Base-by-base conservation (phyloP, 768 basidiomycete genomes). In the Xerocomellus amylosporus region DNA sequence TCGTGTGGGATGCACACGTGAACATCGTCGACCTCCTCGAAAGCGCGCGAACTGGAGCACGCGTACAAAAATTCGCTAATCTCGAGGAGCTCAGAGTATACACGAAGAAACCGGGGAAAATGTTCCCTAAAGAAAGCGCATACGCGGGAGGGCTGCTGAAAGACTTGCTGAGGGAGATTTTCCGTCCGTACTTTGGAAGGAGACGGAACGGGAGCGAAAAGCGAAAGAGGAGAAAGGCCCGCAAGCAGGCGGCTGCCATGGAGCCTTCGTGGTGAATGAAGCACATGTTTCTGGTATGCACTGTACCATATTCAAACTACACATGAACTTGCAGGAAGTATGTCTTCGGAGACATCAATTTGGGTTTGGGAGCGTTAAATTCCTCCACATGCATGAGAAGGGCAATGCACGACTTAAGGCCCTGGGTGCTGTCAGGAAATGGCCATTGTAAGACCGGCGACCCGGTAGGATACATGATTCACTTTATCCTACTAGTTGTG, bases 11-110 rank as follows among this genome's bases (percentile, higher is more conserved):
- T 15, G 59, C 66, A 7, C 60, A 73, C 31, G 71, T 75, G 24
- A 75, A 75, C 39, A 61, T 75, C 6, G 59, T 71, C 17, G 70
- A 75, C 41, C 64, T 75, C 20, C 45, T 73, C 38, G 58, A 71
- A 20, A 47, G 49, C 0, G 49, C 19, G 0, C 52, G 54, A 6
- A 59, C 62, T 0, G 62, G 62, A 9, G 1, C 46, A 15, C 43
- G n/a, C 0, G 65, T 75, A 22, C 46, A 0, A 8, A 53, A 43
- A 9, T 75, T 75, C 28, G 22, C 38, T 3, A 64, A 60, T 0
- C 63, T 71, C 22, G 46, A 50, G 1, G 55, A 61, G 0, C 69
- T 75, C 2, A 61, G 58, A 15, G 6, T 0, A 3, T 75, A 74
- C 41, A 71, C 73, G 1, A 49, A 5, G 13, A 0, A 9, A 0